Conservation (phyloP, 306 rosid species). For the Castanea crenata region DNA sequence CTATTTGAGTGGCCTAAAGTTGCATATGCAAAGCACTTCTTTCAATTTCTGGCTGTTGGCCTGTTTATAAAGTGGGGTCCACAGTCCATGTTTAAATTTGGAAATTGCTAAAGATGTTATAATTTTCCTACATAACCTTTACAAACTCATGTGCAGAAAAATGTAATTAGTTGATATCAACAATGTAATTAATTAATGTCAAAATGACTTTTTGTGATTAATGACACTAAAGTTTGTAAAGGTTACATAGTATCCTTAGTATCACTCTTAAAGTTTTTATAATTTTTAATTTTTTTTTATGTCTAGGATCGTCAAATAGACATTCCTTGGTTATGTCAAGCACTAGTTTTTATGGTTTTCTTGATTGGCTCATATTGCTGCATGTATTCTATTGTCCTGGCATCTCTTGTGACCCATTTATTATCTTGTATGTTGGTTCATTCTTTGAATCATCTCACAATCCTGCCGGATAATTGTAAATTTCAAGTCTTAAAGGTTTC, state of each 20-base stretch:
- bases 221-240: too few relatives aligned
- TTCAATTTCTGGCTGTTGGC: not conserved
- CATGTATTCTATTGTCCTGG: not conserved
- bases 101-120: too few relatives aligned
- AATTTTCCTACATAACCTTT: too few relatives aligned
- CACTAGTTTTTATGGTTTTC: not conserved
- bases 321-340: not conserved
- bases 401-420: not conserved
- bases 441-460: not conserved
- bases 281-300: not conserved
- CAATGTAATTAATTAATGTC: too few relatives aligned
- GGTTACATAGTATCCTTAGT: too few relatives aligned
- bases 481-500: not conserved
- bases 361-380: not conserved
- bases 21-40: not conserved
- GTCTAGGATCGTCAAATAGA: not conserved
- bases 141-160: too few relatives aligned
- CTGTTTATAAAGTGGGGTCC: not conserved
- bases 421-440: not conserved
- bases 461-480: not conserved
- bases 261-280: too few relatives aligned
- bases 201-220: too few relatives aligned
- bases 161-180: too few relatives aligned
- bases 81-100: not conserved
- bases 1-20: not conserved